Evolutionary conservation across 371 early-diverging fungal genomes (phyloP), one percentile per base, ranked within the genome.

Genomic region (Mucor sp.): DNA sequence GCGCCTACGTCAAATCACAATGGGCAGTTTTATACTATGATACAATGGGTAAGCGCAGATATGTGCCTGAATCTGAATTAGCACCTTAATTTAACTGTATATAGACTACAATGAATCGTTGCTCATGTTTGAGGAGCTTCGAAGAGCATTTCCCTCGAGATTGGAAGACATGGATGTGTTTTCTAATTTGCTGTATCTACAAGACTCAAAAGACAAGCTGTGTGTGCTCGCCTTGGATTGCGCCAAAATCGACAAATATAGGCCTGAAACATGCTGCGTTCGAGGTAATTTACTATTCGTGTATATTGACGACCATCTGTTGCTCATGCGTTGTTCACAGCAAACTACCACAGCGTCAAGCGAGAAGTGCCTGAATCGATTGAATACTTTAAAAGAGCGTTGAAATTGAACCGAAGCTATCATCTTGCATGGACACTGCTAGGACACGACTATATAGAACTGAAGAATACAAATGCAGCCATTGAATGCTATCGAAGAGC

Each of bases 381-480:
- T 8, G 84, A 90, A 23, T 93, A 93, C 68, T 97, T 97, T 70
- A 88, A 90, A 69, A 81, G 91, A 17, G 96, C 97, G 0, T 68
- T 96, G 6, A 85, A 92, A 72, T 84, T 98, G 58, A 87, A 95
- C 65, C 85, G 88, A 27, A 83, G 84, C 60, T 94, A 92, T 72
- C 76, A 91, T 37, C 83, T 91, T 5, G 95, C 94, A 1, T 97
- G 97, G 92, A 96, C 94, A 0, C 82, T 99, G 63, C 82, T 99
- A 69, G 99, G 99, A 2, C 98, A 99, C 73, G 97, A 97, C 74
- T 97, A 95, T 67, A 80, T 98, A 56, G 97, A 98, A 70, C 62
- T 94, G 75, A 95, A 94, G 63, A 94, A 96, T 63, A 86, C 91
- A 2, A 84, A 89, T 30, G 93, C 94, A 11, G 98, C 98, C 3